These are phyloP conservation scores for Colletotrichum sp. DNA, from an alignment of 2,329 filamentous ascomycete species.

Conservation along the genomic window DNA sequence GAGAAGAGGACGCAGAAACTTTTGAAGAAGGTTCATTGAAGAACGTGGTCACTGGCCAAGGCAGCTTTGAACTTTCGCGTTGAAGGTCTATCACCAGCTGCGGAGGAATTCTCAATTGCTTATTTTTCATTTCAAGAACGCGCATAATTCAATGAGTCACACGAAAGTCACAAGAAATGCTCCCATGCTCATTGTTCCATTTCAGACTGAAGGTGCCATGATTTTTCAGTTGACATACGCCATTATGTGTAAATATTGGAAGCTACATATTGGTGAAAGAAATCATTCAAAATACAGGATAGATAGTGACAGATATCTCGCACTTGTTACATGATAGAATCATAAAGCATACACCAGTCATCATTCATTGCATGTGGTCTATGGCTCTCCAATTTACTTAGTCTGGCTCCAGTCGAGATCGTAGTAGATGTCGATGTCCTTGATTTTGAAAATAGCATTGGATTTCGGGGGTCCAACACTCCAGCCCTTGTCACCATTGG, in stretches of 20 bases:
- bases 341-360: neutral
- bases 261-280: neutral
- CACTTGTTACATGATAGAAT: neutral
- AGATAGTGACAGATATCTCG: neutral
- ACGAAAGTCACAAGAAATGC: accelerated
- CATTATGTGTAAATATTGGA: neutral
- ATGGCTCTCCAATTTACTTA: neutral
- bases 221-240: accelerated
- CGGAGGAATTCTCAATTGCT: neutral
- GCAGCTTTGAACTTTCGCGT: neutral
- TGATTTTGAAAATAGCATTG: constrained; percentile 20
- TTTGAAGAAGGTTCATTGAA: no score
- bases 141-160: accelerated
- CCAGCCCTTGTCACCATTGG: constrained; percentile 31
- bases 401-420: constrained; percentile 21
- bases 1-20: neutral
- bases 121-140: accelerated
- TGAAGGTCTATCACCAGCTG: no score
- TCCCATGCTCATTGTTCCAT: accelerated
- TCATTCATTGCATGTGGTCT: neutral
- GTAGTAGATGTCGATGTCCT: constrained; percentile 27
- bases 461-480: constrained; percentile 27
- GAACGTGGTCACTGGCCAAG: neutral
- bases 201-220: accelerated
- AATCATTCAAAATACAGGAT: neutral